These are phyloP conservation scores for Nicotiana sylvestris DNA, from an alignment of 257 asterid species.

Conservation along the genomic window DNA sequence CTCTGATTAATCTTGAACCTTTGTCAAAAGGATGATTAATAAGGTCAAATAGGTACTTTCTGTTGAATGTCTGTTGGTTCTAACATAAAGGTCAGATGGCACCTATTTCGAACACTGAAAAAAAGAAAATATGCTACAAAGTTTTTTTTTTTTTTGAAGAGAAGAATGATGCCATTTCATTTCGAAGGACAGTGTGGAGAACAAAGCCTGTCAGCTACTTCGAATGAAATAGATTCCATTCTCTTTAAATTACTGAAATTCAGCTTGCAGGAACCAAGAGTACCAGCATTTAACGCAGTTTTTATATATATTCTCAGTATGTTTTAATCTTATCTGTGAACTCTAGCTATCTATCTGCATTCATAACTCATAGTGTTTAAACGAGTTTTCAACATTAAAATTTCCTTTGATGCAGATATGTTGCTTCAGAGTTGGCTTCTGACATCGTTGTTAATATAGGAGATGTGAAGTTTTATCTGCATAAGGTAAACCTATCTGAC, in stretches of 20 bases:
- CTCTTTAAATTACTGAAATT: not conserved
- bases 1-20: not conserved
- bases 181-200: not conserved
- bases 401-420: constrained; percentile 51
- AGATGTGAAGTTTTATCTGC: constrained; percentile 73
- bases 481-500: constrained; percentile 65
- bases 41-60: not conserved
- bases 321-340: not conserved
- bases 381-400: not conserved
- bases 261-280: not conserved
- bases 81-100: not conserved
- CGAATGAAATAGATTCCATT: not conserved
- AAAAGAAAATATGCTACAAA: not conserved
- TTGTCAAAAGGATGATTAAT: not conserved
- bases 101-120: not conserved
- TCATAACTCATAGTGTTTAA: not conserved
- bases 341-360: not conserved
- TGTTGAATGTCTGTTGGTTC: no score
- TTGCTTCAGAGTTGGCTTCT: constrained; percentile 79
- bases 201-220: not conserved
- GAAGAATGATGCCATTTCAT: not conserved
- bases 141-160: no score
- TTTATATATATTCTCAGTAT: not conserved
- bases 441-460: constrained; percentile 64
- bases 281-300: not conserved